A percentile compares a stretch with the other conserved stretches of the same genome.
Conservation (phyloP, 1,284 basidiomycete species). For the Taiwanofungus camphoratus region DNA sequence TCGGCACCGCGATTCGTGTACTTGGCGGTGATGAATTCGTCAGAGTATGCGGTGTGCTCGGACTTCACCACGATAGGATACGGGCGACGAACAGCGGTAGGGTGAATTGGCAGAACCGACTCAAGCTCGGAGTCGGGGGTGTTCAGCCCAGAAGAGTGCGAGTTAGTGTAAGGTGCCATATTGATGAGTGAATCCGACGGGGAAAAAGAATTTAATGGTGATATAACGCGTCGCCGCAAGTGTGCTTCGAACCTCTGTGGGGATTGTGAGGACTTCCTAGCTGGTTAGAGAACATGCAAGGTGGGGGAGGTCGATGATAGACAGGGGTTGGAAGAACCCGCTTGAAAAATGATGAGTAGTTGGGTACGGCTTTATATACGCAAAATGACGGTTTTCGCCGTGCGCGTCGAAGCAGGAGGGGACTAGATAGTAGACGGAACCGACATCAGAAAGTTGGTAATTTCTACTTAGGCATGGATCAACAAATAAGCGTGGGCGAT, state of each 20-base stretch:
- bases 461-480: too few relatives aligned
- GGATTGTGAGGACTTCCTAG: slow-evolving; percentile 75
- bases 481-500: too few relatives aligned
- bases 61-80: slow-evolving; percentile 81
- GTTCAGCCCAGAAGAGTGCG: slow-evolving; percentile 56
- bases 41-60: slow-evolving; percentile 76
- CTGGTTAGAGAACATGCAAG: slow-evolving; percentile 87
- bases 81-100: slow-evolving; percentile 76
- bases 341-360: neutral
- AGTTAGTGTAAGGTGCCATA: slow-evolving; percentile 49
- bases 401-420: too few relatives aligned
- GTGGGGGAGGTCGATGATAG: slow-evolving; percentile 30
- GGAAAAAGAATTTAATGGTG: slow-evolving; percentile 36
- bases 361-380: neutral
- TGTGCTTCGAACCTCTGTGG: slow-evolving; percentile 72
- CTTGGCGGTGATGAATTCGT: slow-evolving; percentile 78
- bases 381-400: too few relatives aligned
- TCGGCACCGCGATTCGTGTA: slow-evolving; percentile 81
- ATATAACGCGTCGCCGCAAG: slow-evolving; percentile 55
- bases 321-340: neutral
- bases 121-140: slow-evolving; percentile 64
- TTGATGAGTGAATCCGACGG: slow-evolving; percentile 13
- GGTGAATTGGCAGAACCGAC: slow-evolving; percentile 68
- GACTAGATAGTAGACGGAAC: too few relatives aligned
- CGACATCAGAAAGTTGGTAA: too few relatives aligned